These are phyloP conservation scores for Sungouiella blattae DNA, from an alignment of 805 yeast species.

Conservation along the genomic window DNA sequence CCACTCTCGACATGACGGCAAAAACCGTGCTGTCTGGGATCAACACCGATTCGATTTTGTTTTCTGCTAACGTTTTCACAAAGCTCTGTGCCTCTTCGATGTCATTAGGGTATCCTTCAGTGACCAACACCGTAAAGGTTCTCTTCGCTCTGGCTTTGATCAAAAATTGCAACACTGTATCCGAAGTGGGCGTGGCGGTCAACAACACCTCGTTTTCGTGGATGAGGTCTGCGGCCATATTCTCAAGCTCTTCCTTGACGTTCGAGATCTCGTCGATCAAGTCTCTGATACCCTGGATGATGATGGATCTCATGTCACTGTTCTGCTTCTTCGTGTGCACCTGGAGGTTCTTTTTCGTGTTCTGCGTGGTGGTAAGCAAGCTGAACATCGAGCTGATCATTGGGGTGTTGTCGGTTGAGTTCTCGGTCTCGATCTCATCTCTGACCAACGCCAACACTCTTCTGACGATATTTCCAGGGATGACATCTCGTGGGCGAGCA, in stretches of 20 bases:
- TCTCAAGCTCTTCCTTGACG: constrained; percentile 86
- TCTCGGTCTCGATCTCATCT: constrained; percentile 70
- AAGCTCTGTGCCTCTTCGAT: constrained; percentile 73
- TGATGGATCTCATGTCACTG: constrained; percentile 74
- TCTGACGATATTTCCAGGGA: constrained; percentile 87
- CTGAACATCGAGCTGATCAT: constrained; percentile 81
- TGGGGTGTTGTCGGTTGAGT: constrained; percentile 37
- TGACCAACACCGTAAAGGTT: constrained; percentile 85
- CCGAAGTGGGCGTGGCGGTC: constrained; percentile 93
- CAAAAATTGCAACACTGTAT: constrained; percentile 82
- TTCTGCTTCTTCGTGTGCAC: constrained; percentile 39
- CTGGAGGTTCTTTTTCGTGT: constrained; percentile 19
- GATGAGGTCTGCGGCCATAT: constrained; percentile 87
- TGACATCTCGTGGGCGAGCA: constrained; percentile 87
- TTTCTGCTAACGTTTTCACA: constrained; percentile 74
- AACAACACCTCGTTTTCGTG: constrained; percentile 84
- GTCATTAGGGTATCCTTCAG: constrained; percentile 90
- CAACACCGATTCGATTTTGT: constrained; percentile 84
- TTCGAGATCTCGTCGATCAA: constrained; percentile 87
- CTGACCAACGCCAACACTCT: constrained; percentile 82
- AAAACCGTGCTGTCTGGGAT: constrained; percentile 91
- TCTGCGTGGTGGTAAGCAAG: constrained; percentile 53
- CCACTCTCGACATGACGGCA: constrained; percentile 96
- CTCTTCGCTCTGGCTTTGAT: constrained; percentile 85
- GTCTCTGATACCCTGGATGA: constrained; percentile 89